Percentiles rank a stretch among this genome's conserved stretches.
Evolutionary conservation across 192 early-diverging fungal species (phyloP).

Genomic region (Mortierella antarctica): DNA sequence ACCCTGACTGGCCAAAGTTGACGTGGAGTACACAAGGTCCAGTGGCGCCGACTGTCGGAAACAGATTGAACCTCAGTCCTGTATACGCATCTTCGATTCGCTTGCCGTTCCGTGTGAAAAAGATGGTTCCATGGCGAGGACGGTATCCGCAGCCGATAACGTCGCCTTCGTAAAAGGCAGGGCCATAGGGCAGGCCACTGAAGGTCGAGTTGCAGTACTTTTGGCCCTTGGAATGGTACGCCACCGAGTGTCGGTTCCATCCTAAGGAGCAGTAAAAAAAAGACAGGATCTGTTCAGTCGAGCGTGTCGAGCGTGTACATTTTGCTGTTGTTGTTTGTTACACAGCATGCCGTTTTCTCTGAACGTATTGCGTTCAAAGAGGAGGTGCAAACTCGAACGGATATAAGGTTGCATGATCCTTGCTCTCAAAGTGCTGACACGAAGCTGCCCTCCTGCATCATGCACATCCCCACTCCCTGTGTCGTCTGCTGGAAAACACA

Average conservation of each 20-base stretch:
- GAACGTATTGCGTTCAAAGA: too few species aligned
- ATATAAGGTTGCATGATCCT: conserved; percentile 11
- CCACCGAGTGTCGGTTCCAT: conserved; percentile 81
- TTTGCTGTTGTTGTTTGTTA: neutral
- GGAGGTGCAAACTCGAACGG: neutral
- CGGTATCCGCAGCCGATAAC: conserved; percentile 82
- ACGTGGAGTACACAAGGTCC: conserved; percentile 69
- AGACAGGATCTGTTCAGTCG: neutral
- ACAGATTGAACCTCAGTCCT: conserved; percentile 72
- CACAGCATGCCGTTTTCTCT: neutral
- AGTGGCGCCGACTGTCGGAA: conserved; percentile 73
- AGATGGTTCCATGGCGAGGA: conserved; percentile 77
- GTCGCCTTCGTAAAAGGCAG: conserved; percentile 76
- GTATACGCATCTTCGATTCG: conserved; percentile 75
- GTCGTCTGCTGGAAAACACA: neutral
- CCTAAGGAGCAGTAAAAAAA: conserved; percentile 48
- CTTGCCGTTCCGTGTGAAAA: conserved; percentile 83
- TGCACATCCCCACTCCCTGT: neutral
- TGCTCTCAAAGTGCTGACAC: neutral
- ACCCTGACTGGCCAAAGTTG: conserved; percentile 82
- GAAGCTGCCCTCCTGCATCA: neutral
- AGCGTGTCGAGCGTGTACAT: neutral
- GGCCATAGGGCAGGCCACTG: conserved; percentile 70
- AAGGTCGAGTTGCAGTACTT: conserved; percentile 79
- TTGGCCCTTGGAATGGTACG: conserved; percentile 73